A percentile compares a stretch with the other conserved stretches of the same genome.
Conservation (phyloP, 768 basidiomycete genomes). For the Macrolepiota dolichaula region DNA sequence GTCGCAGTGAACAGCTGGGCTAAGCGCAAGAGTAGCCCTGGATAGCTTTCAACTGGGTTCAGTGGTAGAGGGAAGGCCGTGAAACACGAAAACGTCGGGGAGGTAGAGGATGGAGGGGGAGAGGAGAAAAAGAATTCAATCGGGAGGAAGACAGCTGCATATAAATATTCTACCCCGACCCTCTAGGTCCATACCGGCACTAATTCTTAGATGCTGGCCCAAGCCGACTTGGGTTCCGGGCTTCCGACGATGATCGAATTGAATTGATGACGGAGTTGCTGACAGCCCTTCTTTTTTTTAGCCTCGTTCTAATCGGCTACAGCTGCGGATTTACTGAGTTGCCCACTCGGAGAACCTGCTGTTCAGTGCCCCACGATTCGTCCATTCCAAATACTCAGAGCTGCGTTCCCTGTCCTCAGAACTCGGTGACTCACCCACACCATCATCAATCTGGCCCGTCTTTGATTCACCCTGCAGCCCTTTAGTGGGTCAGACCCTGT, state of each 20-base stretch:
- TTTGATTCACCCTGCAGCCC: too few species aligned
- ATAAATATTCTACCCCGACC: conserved; percentile 3
- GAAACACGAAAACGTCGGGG: background rate
- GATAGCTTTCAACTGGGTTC: background rate
- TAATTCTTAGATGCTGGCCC: background rate
- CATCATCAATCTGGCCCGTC: too few species aligned
- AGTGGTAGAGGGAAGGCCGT: background rate
- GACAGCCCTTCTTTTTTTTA: background rate
- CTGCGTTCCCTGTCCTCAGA: too few species aligned
- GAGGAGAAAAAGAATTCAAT: background rate
- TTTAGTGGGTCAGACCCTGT: too few species aligned
- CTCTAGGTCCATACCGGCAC: background rate
- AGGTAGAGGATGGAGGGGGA: background rate
- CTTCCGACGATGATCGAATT: conserved; percentile 2
- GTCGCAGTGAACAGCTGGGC: background rate
- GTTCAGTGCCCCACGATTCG: too few species aligned
- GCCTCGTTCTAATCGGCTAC: background rate
- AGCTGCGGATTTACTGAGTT: background rate
- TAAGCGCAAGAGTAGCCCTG: background rate
- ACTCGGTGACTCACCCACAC: too few species aligned
- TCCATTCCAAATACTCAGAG: too few species aligned
- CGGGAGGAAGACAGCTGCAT: background rate
- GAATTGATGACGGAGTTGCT: background rate
- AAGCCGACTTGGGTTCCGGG: background rate
- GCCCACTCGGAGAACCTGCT: too few species aligned